Evolutionary conservation across 495 filamentous ascomycete genomes (phyloP), one percentile per base, ranked within the genome.

Genomic region (Hypoxylon subgilvum): DNA sequence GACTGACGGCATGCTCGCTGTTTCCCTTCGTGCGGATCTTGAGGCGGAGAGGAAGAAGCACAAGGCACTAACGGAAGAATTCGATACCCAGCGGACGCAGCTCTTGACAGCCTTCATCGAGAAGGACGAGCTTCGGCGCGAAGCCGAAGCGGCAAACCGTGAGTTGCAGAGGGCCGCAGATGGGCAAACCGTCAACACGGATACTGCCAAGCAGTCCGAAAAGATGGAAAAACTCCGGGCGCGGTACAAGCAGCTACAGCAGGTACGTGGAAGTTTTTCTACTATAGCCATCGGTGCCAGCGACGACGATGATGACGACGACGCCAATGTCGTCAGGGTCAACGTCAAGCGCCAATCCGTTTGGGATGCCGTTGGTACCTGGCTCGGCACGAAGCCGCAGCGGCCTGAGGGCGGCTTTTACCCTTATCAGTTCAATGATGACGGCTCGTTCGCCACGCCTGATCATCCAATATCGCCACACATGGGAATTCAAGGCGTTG

Each of bases 41-140:
- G 70, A 78, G 9, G 65, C 67, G 2, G 76, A 79, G 35, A 74
- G 79, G 52, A 72, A 54, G 45, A 75, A 76, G 63, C 63, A 74
- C 53, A 69, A 69, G 21, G 48, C 66, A 35, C 61, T 76, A 32
- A 65, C 54, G 50, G 73, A 75, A 27, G 77, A 83, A 53, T 68
- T 70, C 19, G 78, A 84, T 27, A 67, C 71, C 34, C 77, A 80
- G 66, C 78, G 76, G 69, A 72, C 73, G 31, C 79, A 83, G 63
- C 74, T 82, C 18, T 67, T 82, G 61, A 72, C 72, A 10, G 73
- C 75, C 8, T 68, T 81, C n/a, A 66, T 84, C 21, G 74, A 75
- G 39, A 83, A 83, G 66, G 79, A 82, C 53, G 79, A 77, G 56
- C 72, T 83, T 19, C 73, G 74, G 32, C 77, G 80, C 52, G 74